Base-by-base conservation (phyloP, 2,329 filamentous ascomycete genomes). In the Beauveria sp. region DNA sequence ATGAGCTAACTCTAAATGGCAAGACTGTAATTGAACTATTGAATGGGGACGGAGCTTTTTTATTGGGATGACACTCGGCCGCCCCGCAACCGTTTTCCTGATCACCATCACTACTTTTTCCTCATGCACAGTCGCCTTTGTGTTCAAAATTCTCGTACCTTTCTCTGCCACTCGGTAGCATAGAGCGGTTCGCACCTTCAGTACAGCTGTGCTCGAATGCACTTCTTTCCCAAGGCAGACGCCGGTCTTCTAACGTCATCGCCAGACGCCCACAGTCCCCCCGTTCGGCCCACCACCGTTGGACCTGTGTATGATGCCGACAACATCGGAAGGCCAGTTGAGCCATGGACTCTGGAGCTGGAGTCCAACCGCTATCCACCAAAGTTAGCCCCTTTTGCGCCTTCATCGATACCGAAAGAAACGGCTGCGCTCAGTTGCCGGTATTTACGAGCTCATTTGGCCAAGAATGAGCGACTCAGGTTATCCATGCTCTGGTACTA, bases 401-500 rank as follows among this genome's bases (percentile, higher is more conserved):
- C 41, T 7, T 46, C 54, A 30, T 30, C 54, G 10, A 22, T 56
- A 46, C 54, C 54, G 28, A n/a, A 34, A 18, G 41, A 55, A 14
- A 9, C 28, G 9, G n/a, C 10, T 26, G 18, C 9, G 12, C 54
- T 24, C 54, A 6, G 8, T 6, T 30, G 18, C 7, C 62, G 58
- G 37, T 72, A 72, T 56, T 59, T 68, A 8, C 68, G 69, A 2
- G 55, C 65, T 14, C 61, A 47, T 7, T 46, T 73, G 20, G 65
- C 70, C 37, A 65, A 63, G 55, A 68, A 73, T 30, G 70, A 73
- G 58, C 63, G 71, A 6, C 61, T 73, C 7, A 61, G 70, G 41
- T 44, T 71, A 41, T 71, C 70, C 0, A 73, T 73, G 71, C 65
- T 78, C 0, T 80, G 74, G 70, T 80, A 80, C 60, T 78, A 79